Conservation (phyloP, 2,329 filamentous ascomycete species). For the Alternaria panax region DNA sequence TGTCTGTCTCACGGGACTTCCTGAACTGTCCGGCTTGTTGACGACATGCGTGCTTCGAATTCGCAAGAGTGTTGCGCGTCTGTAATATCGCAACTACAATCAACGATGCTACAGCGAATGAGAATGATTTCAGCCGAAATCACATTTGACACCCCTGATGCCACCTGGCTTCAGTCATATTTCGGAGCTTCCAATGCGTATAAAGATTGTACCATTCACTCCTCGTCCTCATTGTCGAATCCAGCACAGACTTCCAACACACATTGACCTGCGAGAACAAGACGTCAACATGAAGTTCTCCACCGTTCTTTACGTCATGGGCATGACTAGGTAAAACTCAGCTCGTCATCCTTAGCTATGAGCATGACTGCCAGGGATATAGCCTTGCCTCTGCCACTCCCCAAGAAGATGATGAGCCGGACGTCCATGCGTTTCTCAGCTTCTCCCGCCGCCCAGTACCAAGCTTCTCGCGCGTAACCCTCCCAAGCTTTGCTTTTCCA, state of each 20-base stretch:
- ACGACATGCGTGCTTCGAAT: background rate
- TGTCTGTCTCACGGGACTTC: background rate
- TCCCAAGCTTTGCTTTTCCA: slow-evolving; percentile 5
- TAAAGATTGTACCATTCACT: slow-evolving; percentile 14
- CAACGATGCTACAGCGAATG: background rate
- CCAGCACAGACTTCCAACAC: background rate
- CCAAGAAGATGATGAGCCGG: slow-evolving; percentile 17
- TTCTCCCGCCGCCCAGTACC: slow-evolving; percentile 7
- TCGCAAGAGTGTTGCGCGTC: background rate
- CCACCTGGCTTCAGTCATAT: background rate
- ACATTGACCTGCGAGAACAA: background rate
- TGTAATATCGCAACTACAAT: background rate
- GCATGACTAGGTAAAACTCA: slow-evolving; percentile 26
- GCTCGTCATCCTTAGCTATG: background rate
- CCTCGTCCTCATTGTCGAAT: background rate
- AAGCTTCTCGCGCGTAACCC: background rate
- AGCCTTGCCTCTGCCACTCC: slow-evolving; percentile 31
- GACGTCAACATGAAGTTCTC: slow-evolving; percentile 37
- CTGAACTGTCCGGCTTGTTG: background rate
- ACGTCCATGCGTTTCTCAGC: slow-evolving; percentile 19
- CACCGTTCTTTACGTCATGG: slow-evolving; percentile 22
- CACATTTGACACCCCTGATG: background rate
- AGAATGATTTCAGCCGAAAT: background rate
- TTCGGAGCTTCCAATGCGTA: slow-evolving; percentile 6
- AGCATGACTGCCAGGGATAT: slow-evolving; percentile 1